Evolutionary conservation across 225 moss, liverwort and hornwort genomes (phyloP).

Genomic region (Bryoerythrophyllum caledonicum): DNA sequence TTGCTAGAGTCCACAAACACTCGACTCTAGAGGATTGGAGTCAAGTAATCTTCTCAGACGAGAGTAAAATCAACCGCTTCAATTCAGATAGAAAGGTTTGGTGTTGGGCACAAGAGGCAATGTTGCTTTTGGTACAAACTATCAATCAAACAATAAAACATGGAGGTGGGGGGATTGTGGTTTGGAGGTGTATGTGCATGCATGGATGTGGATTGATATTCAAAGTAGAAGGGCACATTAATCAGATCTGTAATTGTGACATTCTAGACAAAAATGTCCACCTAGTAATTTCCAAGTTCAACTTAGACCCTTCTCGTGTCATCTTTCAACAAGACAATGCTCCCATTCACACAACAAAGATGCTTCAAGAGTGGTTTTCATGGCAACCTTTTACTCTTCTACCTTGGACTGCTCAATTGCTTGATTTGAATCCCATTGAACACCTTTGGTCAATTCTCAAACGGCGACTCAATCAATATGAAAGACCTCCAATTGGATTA

Average conservation of each 20-base stretch:
- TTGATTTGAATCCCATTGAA: background rate
- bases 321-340: background rate
- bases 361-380: background rate
- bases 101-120: no score
- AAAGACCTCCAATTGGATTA: background rate
- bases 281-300: background rate
- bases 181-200: no score
- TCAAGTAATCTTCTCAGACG: no score
- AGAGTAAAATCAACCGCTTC: no score
- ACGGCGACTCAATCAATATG: background rate
- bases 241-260: background rate
- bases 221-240: background rate
- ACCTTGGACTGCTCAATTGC: background rate
- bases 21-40: no score
- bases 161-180: no score
- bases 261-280: background rate
- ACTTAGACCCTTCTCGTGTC: background rate
- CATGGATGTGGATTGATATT: background rate
- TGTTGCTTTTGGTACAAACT: no score
- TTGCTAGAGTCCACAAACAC: no score
- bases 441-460: background rate
- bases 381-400: background rate
- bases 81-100: no score
- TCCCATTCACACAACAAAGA: background rate
- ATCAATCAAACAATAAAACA: no score